Evolutionary conservation across 345 rosid genomes (phyloP).

Genomic region (Limnanthes douglasii): DNA sequence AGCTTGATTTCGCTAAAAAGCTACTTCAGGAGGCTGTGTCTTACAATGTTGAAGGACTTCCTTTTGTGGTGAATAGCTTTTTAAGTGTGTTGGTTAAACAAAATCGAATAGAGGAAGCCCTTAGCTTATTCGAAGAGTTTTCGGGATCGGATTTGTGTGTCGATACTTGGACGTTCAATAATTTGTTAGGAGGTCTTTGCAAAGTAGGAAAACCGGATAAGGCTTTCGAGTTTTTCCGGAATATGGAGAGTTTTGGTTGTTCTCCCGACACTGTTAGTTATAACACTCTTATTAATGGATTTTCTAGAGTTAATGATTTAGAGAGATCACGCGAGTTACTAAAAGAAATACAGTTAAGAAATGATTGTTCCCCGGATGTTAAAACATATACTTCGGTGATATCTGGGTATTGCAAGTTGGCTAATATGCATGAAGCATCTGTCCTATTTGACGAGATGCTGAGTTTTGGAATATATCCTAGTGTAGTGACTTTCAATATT

Average conservation of each 20-base stretch:
- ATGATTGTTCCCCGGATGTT: conserved; percentile 29
- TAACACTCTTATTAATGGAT: conserved; percentile 64
- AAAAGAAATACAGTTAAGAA: conserved; percentile 21
- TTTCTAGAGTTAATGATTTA: conserved; percentile 44
- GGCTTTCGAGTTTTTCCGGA: conserved; percentile 35
- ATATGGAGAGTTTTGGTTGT: conserved; percentile 45
- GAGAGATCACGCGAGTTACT: conserved; percentile 37
- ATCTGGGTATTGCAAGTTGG: conserved; percentile 58
- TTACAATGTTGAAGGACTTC: conserved; percentile 19
- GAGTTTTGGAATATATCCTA: conserved; percentile 31
- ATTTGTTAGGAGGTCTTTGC: conserved; percentile 62
- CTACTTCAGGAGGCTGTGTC: conserved; percentile 31
- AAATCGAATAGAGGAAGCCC: conserved; percentile 39
- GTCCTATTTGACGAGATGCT: conserved; percentile 46
- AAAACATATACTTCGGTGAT: conserved; percentile 66
- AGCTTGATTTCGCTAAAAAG: conserved; percentile 25
- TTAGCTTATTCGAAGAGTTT: conserved; percentile 31
- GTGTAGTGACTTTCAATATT: conserved; percentile 53
- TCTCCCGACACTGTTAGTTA: conserved; percentile 54
- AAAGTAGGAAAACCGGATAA: conserved; percentile 24
- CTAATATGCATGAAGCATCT: conserved; percentile 51
- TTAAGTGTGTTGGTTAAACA: conserved; percentile 40
- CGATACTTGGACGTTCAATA: conserved; percentile 64
- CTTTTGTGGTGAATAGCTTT: conserved; percentile 29
- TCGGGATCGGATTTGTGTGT: conserved; percentile 22